Evolutionary conservation across 176 grass and related monocot species (phyloP), one percentile per base, ranked within the genome.

Genomic region (Carex kokanica): DNA sequence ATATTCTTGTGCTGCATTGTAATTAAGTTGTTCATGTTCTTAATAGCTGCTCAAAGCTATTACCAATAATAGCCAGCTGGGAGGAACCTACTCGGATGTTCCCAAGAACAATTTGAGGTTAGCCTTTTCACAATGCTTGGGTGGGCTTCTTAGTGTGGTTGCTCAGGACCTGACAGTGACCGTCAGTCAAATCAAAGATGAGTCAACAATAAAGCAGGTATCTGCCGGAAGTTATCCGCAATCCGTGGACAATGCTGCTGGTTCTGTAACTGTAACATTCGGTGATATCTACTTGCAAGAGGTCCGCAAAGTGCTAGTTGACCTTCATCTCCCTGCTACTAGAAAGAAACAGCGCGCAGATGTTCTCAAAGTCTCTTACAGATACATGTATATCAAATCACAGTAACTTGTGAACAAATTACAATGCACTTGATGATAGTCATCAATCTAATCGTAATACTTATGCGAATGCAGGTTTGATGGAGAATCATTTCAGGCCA

Each of bases 21-120:
- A 10, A 72, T 23, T 21, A 45, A 47, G 1, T 43, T 47, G 8
- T 47, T 12, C 17, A n/a, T 72, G 68, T 72, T 21, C 9, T n/a
- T 20, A 4, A 60, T 38, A 88, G 83, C 40, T 84, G 40, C 80
- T 90, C 18, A 55, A 10, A 1, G 60, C 25, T 45, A 79, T 90
- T 15, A 84, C 88, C 1, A 20, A 18, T 16, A 86, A 79, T 0
- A 86, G 88, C 79, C 0, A 2, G 17, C 3, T 7, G 0, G 88
- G 88, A 56, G 88, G 88, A 20, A 90, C 88, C 16, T 89, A 83
- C 62, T 61, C 45, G 16, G 38, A 24, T 75, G 84, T 86, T 29
- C 84, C 79, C 40, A 34, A 17, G 41, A 61, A 27, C 23, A 79
- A 27, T 80, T 52, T 90, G 12, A 84, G 18, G 34, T 49, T 29